Conservation (phyloP, 331 rosid species). For the Cydonia oblonga region DNA sequence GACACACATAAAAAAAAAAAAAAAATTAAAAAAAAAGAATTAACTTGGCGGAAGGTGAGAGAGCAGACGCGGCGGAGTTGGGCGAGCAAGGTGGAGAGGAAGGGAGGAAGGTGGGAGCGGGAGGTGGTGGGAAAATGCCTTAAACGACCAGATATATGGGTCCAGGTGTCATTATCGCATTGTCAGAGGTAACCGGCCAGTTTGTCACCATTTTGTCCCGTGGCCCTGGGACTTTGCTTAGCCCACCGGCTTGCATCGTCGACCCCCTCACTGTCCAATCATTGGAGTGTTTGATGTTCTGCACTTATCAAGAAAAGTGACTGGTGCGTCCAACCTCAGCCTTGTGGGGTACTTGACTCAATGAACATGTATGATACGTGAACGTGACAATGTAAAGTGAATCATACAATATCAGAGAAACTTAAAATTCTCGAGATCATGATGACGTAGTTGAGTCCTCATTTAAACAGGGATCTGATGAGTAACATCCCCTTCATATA, state of each 20-base stretch:
- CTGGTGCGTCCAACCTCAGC: not conserved
- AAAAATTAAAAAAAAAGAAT: too few relatives aligned
- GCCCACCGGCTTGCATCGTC: not conserved
- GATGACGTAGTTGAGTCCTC: too few relatives aligned
- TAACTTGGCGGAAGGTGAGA: too few relatives aligned
- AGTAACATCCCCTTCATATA: too few relatives aligned
- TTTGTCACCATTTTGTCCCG: conserved; percentile 1
- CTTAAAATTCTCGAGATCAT: too few relatives aligned
- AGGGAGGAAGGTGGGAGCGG: not conserved
- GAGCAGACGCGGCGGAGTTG: not conserved
- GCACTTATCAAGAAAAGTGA: not conserved
- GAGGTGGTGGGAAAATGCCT: not conserved
- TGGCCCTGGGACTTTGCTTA: not conserved
- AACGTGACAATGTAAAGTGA: not conserved
- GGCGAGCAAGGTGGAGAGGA: too few relatives aligned
- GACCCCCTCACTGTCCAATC: not conserved
- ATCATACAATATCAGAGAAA: not conserved
- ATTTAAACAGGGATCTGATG: not conserved
- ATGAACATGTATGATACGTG: not conserved
- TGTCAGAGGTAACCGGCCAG: conserved; percentile 11
- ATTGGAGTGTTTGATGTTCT: not conserved
- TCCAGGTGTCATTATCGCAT: not conserved
- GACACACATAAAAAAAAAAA: too few relatives aligned
- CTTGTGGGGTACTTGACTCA: not conserved
- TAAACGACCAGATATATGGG: not conserved